Base-by-base conservation (phyloP, 139 green algal genomes). In the Chloropicon primus region DNA sequence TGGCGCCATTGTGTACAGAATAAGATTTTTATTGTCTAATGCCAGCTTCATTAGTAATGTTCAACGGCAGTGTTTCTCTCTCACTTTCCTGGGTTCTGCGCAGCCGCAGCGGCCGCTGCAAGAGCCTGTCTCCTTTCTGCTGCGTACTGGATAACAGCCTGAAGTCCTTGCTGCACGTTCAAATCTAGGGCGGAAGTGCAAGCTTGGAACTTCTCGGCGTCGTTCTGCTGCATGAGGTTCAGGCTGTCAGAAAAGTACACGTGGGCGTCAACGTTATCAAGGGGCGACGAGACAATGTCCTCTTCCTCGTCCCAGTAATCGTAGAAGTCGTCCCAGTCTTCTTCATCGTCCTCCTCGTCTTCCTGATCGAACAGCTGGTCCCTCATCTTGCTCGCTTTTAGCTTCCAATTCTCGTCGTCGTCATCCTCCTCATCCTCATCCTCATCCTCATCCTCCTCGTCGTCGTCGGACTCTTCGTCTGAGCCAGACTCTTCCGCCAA, bases 401-500 rank as follows among this genome's bases (percentile, higher is more conserved):
- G 71, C 62, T 53, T 76, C 74, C 62, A 74, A 23, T 1, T 26
- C 76, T 81, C 71, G 53, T 24, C 22, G 23, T 80, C 23, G 2
- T 72, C 74, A 3, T 78, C 78, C 82, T 83, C 74, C 76, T n/a
- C 74, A 80, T 86, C 62, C 81, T 74, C 21, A 5, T 5, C 71
- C 1, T 76, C 62, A 26, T 76, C 74, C 62, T 75, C 74, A 22
- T 71, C 75, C 76, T 81, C 71, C 53, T 24, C 17, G 24, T 80
- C 23, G 2, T 72, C 74, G n/a, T 78, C 78, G 83, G 83, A 54
- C 78, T n/a, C 74, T 84, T 87, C 54, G 82, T 76, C 10, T 77
- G 79, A 3, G 75, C 75, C 1, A 88, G 77, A 26, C 87, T 72
- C 27, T 79, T 79, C 72, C 86, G 72, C 41, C 5, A 25, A 84